A percentile compares a stretch with the other conserved stretches of the same genome.
Evolutionary conservation across 305 asterid species (phyloP).

Genomic region (Fraxinus baroniana): DNA sequence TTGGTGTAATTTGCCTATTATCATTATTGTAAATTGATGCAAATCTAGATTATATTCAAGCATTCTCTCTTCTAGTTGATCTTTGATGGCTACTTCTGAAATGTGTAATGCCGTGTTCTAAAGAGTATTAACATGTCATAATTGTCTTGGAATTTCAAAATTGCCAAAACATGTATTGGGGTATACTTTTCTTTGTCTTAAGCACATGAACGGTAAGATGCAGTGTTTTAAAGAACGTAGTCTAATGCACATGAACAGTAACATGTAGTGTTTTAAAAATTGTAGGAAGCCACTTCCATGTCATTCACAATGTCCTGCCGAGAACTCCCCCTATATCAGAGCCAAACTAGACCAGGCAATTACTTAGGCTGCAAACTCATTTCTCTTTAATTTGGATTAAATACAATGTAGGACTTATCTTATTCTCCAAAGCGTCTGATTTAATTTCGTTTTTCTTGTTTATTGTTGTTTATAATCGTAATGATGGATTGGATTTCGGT

Average conservation of each 20-base stretch:
- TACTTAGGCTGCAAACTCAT: neutral
- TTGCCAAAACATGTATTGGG: neutral
- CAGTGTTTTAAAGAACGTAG: neutral
- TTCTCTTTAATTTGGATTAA: neutral
- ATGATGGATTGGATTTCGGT: neutral
- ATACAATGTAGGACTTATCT: neutral
- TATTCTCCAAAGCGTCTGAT: neutral
- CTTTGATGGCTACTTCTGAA: neutral
- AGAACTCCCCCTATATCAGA: neutral
- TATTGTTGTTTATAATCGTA: neutral
- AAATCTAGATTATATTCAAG: conserved; percentile 21
- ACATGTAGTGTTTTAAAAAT: neutral
- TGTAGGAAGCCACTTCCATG: neutral
- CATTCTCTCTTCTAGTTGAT: neutral
- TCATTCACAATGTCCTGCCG: neutral
- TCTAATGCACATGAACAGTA: neutral
- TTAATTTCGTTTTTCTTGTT: neutral
- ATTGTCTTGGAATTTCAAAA: neutral
- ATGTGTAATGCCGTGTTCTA: neutral
- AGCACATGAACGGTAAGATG: neutral
- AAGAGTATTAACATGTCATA: neutral
- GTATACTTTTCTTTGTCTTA: neutral
- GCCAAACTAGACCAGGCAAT: neutral
- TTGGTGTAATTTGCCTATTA: conserved; percentile 32
- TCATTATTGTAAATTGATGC: conserved; percentile 52